Evolutionary conservation across 352 stramenopile species (phyloP), one percentile per base, ranked within the genome.

Genomic region (Blastocystis sp.): DNA sequence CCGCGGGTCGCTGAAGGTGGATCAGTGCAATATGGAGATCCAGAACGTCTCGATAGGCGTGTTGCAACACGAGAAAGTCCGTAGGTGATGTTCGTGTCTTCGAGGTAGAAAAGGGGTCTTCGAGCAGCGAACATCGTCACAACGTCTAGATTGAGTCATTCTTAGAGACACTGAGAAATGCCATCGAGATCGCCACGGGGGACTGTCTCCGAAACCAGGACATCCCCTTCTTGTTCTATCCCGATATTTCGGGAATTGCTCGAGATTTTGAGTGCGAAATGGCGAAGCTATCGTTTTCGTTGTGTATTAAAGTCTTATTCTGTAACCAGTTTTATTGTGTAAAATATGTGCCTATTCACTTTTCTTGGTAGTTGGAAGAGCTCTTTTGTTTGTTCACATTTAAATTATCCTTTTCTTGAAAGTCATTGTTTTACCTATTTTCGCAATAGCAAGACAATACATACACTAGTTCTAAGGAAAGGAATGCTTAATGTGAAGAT

Each of bases 11-110:
- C 13, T 84, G 5, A 84, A 55, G 20, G 56, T 84, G 54, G 73
- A 84, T 15, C 73, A 84, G 29, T 84, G 73, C 73, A 84, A 84
- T 43, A 84, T 84, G 73, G 73, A 43, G 50, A 84, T 84, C 55
- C 47, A 84, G 50, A 69, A 41, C 39, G 66, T 84, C 34, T 84
- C 73, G 13, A 53, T 84, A 20, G 73, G 47, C 20, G 26, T 84
- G 34, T 23, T 84, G 8, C 73, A 84, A n/a, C 37, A 64, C 37
- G 73, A 84, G 29, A 54, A 9, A 3, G 37, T 84, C 23, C 26
- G 73, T 84, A n/a, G 29, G 73, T 5, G 61, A 26, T 39, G 23
- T 13, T 7, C 43, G 15, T 20, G 15, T n/a, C 5, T 80, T 5
- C 61, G 61, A 29, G 15, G 45, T 80, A 80, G 69, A 39, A 37